Percentiles rank a stretch among this genome's conserved stretches.
phyloP scores from a whole-genome alignment of 2,329 filamentous ascomycete species.

The Neopestalotiopsis rosae region DNA sequence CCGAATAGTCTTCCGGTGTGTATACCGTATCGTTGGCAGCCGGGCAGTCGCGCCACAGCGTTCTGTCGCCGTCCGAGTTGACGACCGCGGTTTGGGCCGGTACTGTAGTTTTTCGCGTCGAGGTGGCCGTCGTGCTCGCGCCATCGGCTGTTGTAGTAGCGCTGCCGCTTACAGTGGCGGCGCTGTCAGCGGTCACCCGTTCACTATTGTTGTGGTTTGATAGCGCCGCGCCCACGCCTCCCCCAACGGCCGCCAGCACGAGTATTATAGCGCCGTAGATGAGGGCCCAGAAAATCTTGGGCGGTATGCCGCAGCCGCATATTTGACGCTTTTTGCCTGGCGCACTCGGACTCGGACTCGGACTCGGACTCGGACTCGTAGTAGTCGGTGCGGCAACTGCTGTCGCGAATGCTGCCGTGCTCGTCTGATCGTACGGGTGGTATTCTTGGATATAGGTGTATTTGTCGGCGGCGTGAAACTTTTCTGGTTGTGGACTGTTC shows the following conservation, averaged over 20 bases:
- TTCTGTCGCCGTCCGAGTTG: not conserved
- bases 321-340: not conserved
- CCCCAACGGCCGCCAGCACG: not conserved
- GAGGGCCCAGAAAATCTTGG: not conserved
- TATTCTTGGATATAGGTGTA: not conserved
- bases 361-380: no score
- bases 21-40: constrained; percentile 2
- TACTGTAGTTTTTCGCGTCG: not conserved
- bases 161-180: no score
- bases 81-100: not conserved
- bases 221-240: not conserved
- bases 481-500: not conserved
- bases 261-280: not conserved
- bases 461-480: not conserved
- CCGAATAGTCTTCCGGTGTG: not conserved
- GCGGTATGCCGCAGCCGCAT: not conserved
- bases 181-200: no score
- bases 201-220: not conserved
- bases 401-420: not conserved
- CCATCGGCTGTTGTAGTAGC: no score
- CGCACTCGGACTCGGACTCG: no score
- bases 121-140: not conserved
- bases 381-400: not conserved
- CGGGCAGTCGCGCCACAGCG: constrained; percentile 7
- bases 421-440: no score